Evolutionary conservation across 2,329 filamentous ascomycete genomes (phyloP).

Genomic region (Cladophialophora yegresii): DNA sequence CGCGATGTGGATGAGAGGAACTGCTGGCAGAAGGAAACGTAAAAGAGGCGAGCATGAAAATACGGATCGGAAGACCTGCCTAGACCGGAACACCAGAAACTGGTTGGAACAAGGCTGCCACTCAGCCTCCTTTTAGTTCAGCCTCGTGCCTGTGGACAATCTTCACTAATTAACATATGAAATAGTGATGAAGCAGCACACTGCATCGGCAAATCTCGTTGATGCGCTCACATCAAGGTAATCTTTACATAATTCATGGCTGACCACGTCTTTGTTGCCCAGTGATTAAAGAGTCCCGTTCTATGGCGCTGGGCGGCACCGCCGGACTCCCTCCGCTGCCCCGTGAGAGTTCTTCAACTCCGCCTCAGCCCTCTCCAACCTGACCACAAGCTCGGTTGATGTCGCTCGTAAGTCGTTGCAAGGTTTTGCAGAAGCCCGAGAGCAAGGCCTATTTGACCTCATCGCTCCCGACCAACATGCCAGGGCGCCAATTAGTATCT

Average conservation of each 20-base stretch:
- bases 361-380: slow-evolving; percentile 17
- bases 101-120: neutral
- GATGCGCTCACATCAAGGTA: neutral
- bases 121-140: slow-evolving; percentile 23
- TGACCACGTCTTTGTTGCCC: slow-evolving; percentile 22
- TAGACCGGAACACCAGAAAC: neutral
- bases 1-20: neutral
- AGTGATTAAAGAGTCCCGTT: slow-evolving; percentile 5
- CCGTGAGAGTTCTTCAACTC: neutral
- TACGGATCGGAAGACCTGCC: slow-evolving; percentile 16
- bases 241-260: slow-evolving; percentile 18
- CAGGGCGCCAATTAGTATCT: slow-evolving; percentile 26
- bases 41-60: slow-evolving; percentile 4
- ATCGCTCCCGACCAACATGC: slow-evolving; percentile 9
- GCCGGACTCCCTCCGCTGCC: neutral
- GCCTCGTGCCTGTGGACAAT: neutral
- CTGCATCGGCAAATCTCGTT: neutral
- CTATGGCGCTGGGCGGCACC: slow-evolving; percentile 10
- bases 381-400: slow-evolving; percentile 2
- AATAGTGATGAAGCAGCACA: neutral
- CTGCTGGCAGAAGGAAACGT: neutral
- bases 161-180: neutral
- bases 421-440: slow-evolving; percentile 14
- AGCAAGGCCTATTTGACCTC: slow-evolving; percentile 9
- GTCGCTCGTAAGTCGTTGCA: slow-evolving; percentile 16